Percentiles rank a stretch among this genome's conserved stretches.
Evolutionary conservation across 306 rosid species (phyloP).

Genomic region (Cicer chorassanicum): DNA sequence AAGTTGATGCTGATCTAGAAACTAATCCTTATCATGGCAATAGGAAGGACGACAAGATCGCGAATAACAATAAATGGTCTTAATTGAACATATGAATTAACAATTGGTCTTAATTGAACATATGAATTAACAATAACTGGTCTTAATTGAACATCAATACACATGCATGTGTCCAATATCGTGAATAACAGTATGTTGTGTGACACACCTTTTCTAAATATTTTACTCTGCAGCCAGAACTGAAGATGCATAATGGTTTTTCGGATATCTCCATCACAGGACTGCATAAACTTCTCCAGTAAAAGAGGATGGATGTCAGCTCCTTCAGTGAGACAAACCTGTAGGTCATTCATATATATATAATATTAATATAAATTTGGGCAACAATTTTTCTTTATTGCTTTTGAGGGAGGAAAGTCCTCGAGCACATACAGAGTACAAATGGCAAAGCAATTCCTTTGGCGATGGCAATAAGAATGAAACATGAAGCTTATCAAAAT

Average conservation of each 20-base stretch:
- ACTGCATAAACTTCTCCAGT: slow-evolving; percentile 67
- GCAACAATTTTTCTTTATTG: slow-evolving; percentile 20
- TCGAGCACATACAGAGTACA: slow-evolving; percentile 63
- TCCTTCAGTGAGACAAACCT: slow-evolving; percentile 86
- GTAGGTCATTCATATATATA: slow-evolving; percentile 40
- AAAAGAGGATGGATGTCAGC: slow-evolving; percentile 60
- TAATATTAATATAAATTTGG: slow-evolving; percentile 19
- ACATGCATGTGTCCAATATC: slow-evolving; percentile 6
- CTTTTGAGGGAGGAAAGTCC: slow-evolving; percentile 33
- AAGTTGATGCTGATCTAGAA: slow-evolving; percentile 13
- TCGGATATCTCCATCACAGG: slow-evolving; percentile 77
- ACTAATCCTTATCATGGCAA: slow-evolving; percentile 4
- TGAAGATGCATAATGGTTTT: slow-evolving; percentile 83
- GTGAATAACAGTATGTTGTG: slow-evolving; percentile 15
- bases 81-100: too few species aligned
- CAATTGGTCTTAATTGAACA: too few species aligned
- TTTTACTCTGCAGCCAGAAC: slow-evolving; percentile 90
- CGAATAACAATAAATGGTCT: too few species aligned
- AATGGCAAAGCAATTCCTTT: slow-evolving; percentile 71
- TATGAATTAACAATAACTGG: slow-evolving; percentile 28
- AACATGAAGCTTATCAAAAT: slow-evolving; percentile 59
- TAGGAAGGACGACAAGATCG: slow-evolving; percentile 11
- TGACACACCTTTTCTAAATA: slow-evolving; percentile 59
- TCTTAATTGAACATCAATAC: slow-evolving; percentile 26
- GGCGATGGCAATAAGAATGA: slow-evolving; percentile 68